These are phyloP conservation scores for Parastagonospora nodorum DNA, from an alignment of 2,329 filamentous ascomycete species.

Conservation along the genomic window DNA sequence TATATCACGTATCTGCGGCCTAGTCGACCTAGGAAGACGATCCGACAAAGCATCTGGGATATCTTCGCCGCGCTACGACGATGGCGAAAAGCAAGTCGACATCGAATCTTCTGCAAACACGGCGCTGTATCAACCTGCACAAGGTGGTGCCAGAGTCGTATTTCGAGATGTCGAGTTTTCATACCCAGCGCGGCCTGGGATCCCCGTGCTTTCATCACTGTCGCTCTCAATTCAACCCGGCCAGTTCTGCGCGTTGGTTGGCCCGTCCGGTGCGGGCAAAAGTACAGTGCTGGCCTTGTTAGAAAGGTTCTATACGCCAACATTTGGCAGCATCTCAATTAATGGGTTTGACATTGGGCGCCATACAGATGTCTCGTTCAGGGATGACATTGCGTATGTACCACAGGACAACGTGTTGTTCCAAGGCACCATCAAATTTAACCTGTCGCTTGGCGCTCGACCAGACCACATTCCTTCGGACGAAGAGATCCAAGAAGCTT, in stretches of 20 bases:
- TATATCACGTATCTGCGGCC: slow-evolving; percentile 77
- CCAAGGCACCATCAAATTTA: slow-evolving; percentile 55
- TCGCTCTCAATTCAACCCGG: slow-evolving; percentile 63
- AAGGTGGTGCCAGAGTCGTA: slow-evolving; percentile 50
- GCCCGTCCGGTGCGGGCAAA: slow-evolving; percentile 70
- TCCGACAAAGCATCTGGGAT: slow-evolving; percentile 70
- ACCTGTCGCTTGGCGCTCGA: slow-evolving; percentile 53
- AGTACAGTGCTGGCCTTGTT: slow-evolving; percentile 64
- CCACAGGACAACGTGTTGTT: slow-evolving; percentile 56
- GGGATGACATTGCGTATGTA: slow-evolving; percentile 53
- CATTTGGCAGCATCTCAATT: slow-evolving; percentile 57
- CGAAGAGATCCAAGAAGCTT: slow-evolving; percentile 69
- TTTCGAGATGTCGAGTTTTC: slow-evolving; percentile 67
- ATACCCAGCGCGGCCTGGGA: slow-evolving; percentile 67
- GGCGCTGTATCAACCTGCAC: slow-evolving; percentile 72
- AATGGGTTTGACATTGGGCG: slow-evolving; percentile 57
- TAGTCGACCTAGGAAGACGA: slow-evolving; percentile 46
- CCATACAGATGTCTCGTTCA: slow-evolving; percentile 46
- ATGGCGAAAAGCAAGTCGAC: slow-evolving; percentile 56
- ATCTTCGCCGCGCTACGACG: slow-evolving; percentile 79
- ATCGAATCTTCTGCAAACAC: slow-evolving; percentile 38
- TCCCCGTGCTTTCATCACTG: slow-evolving; percentile 61
- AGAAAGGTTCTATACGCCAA: slow-evolving; percentile 61
- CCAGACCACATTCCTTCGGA: slow-evolving; percentile 61
- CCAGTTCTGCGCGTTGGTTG: slow-evolving; percentile 68